These are phyloP conservation scores for Suillus subaureus DNA, from an alignment of 768 basidiomycete genomes.

Conservation along the genomic window DNA sequence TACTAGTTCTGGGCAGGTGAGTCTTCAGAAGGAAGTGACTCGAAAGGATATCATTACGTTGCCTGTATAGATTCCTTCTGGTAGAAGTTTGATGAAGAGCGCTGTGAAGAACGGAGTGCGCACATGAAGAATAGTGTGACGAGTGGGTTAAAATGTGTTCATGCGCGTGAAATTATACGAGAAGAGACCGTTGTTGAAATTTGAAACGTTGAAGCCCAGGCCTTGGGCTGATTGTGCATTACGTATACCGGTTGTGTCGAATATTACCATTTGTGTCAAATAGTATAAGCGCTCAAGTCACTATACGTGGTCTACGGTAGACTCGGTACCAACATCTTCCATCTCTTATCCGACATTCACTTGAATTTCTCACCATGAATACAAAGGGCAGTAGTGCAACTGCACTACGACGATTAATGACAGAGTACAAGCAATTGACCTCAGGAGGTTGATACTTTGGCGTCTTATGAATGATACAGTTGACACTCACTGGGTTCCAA, in stretches of 20 bases:
- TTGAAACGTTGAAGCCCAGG: not conserved
- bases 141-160: not conserved
- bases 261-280: not conserved
- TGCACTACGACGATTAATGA: constrained; percentile 87
- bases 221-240: not conserved
- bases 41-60: not conserved
- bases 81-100: not conserved
- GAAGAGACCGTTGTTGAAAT: not conserved
- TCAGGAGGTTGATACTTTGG: constrained; percentile 57
- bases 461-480: constrained; percentile 2
- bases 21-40: not conserved
- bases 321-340: not conserved
- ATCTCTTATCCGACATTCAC: not conserved
- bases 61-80: not conserved
- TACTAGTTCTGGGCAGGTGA: not conserved
- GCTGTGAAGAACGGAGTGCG: not conserved
- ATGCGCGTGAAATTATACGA: not conserved
- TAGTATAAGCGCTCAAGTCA: not conserved
- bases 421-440: constrained; percentile 87
- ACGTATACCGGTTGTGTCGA: not conserved
- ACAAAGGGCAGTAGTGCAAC: constrained; percentile 61
- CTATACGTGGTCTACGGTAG: too few relatives aligned
- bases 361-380: constrained; percentile 41
- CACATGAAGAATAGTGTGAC: not conserved
- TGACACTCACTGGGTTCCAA: not conserved